Base-by-base conservation (phyloP, 2,329 filamentous ascomycete genomes). In the Ophiocordyceps sinensis region DNA sequence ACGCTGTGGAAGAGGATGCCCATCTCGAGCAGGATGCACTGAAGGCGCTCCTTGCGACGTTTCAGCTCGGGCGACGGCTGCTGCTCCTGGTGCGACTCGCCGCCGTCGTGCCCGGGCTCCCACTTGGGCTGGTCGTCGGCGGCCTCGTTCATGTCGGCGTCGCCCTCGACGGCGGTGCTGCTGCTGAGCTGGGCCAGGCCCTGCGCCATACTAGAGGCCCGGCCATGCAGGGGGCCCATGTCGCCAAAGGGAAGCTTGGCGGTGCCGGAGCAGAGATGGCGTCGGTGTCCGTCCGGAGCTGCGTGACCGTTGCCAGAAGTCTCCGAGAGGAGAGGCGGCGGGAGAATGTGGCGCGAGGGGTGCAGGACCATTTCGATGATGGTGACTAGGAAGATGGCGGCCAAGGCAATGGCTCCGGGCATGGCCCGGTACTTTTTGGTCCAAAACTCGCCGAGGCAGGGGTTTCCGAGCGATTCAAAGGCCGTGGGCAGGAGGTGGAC, bases 321-420 rank as follows among this genome's bases (percentile, higher is more conserved):
- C 3, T 2, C 23, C 14, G 32, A 35, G 36, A 36, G 39, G 28
- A 44, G 34, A 14, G 39, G 39, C 31, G 46, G 43, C 2, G 54
- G 47, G 1, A 49, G 47, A 12, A 55, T 44, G 39, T 57, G 59
- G 14, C 62, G 56, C 14, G 59, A 58, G 0, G 67, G 67, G 34
- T 67, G 65, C 43, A 79, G 73, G 23, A 72, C 62, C 72, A 78
- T 94, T 59, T 95, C 88, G 45, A 95, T 71, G 11, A 79, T 70
- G 10, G 89, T 82, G 7, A 94, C 86, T 10, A 84, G 68, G 50
- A 93, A 71, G 31, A 86, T 83, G 26, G 82, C 79, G 11, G 77
- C 65, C 75, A 94, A 85, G 38, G 85, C 79, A 43, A 93, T 78
- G 40, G 87, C 72, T 4, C 86, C 85, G 1, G 85, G 78, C 64